Conservation (phyloP, 805 yeast species). For the Wickerhamiella vanderwaltii region DNA sequence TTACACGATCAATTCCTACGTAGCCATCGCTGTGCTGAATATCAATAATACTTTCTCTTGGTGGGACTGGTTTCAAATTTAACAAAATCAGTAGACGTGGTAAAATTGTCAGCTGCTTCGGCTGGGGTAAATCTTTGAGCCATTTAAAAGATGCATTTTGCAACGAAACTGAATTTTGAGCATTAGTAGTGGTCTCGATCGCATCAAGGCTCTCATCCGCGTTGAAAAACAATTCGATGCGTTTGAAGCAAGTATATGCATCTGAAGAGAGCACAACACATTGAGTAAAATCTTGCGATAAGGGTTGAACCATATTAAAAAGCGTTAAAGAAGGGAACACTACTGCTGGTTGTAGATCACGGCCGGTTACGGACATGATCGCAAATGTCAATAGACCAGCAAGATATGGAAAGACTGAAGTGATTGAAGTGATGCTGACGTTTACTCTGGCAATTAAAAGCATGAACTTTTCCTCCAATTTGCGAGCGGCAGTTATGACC, state of each 20-base stretch:
- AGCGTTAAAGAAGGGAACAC: slow-evolving; percentile 61
- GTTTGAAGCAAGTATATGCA: slow-evolving; percentile 26
- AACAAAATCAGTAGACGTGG: background rate
- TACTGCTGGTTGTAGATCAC: slow-evolving; percentile 40
- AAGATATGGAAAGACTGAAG: slow-evolving; percentile 54
- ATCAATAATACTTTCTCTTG: background rate
- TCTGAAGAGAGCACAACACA: slow-evolving; percentile 33
- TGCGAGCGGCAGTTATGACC: slow-evolving; percentile 43
- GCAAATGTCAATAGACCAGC: slow-evolving; percentile 55
- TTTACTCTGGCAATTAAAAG: slow-evolving; percentile 54
- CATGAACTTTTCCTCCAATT: slow-evolving; percentile 40
- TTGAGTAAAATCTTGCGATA: slow-evolving; percentile 47
- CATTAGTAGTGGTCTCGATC: too few species aligned
- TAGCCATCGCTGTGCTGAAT: background rate
- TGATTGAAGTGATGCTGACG: slow-evolving; percentile 49
- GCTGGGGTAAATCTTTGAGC: slow-evolving; percentile 28
- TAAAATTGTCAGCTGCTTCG: background rate
- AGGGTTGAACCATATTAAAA: slow-evolving; percentile 57
- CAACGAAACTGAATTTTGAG: too few species aligned
- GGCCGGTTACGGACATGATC: slow-evolving; percentile 35
- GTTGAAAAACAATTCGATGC: slow-evolving; percentile 19
- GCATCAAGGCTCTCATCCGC: slow-evolving; percentile 32
- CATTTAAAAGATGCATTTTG: slow-evolving; percentile 51
- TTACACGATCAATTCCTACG: slow-evolving; percentile 12
- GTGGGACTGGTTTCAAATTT: background rate